Base-by-base conservation (phyloP, 78 protist species). In the Diacronema lutheri region DNA sequence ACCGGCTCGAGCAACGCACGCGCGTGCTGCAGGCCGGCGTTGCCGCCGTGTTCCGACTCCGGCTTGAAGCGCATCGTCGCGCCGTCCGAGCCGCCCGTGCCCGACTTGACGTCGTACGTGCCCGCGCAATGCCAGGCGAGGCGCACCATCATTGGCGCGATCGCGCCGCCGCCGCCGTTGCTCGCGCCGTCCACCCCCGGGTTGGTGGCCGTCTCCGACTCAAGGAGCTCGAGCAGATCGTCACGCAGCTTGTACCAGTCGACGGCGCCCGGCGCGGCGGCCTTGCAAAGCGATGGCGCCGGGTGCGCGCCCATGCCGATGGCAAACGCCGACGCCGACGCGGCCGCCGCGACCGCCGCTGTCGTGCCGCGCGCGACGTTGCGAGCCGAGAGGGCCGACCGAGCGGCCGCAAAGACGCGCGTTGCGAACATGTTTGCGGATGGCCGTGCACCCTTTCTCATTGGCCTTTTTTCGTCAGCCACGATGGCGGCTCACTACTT, bases 81-180 rank as follows among this genome's bases (percentile, higher is more conserved):
- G 23, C 85, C 84, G 72, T 78, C 62, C 31, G 86, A 56, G 38
- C 93, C 93, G 33, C 95, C 95, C 41, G 57, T 56, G 31, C 60
- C 56, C 29, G 50, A 21, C 38, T 16, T 35, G 74, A 40, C 66
- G 84, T 41, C 62, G 79, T 64, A 90, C 25, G 93, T 86, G 35
- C 93, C 95, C 26, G 89, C 13, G 23, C 87, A 71, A 73, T 93
- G 96, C 93, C 93, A 93, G 33, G 94, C 92, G 44, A 93, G 84
- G 13, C 96, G 91, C 20, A 93, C 92, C 31, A 93, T 16, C 29
- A 56, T 31, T 21, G 95, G 95, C 16, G 84, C 72, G 31, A 81
- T 41, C 14, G 5, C 16, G 72, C 72, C 72, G 21, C 72, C 72
- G 72, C 72, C 72, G 23, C 72, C 72, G 5, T 12, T 12, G 4